Conservation (phyloP, 495 filamentous ascomycete species). For the Aspergillus taichungensis region DNA sequence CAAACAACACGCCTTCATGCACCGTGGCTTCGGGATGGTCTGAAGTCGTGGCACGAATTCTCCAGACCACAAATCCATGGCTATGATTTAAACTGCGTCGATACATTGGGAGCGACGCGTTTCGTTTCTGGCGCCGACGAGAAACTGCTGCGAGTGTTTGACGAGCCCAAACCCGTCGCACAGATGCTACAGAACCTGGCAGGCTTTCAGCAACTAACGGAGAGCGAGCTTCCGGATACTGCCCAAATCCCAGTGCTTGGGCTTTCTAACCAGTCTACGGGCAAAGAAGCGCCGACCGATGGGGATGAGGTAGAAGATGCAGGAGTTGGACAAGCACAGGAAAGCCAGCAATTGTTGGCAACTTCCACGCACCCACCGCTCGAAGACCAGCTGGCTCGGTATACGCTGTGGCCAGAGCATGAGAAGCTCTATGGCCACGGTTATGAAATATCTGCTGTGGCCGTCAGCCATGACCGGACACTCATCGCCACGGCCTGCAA, state of each 20-base stretch:
- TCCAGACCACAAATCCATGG: constrained; percentile 94
- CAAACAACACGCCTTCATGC: constrained; percentile 92
- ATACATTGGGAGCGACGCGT: constrained; percentile 54
- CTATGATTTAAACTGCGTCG: constrained; percentile 94
- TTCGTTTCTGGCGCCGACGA: constrained; percentile 98
- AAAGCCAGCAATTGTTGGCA: constrained; percentile 19
- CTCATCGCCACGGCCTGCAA: constrained; percentile 89
- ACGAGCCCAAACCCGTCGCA: constrained; percentile 78
- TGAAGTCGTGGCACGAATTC: constrained; percentile 83
- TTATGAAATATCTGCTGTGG: constrained; percentile 91
- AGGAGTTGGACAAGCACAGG: constrained; percentile 16
- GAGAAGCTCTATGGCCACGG: constrained; percentile 98
- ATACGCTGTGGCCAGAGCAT: constrained; percentile 90
- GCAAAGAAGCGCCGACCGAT: constrained; percentile 41
- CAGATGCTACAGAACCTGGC: constrained; percentile 60
- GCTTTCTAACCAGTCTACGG: constrained; percentile 88
- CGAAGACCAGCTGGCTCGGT: constrained; percentile 80
- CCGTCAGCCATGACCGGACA: constrained; percentile 62
- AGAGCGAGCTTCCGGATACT: constrained; percentile 62
- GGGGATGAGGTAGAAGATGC: constrained; percentile 35
- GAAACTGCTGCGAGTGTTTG: constrained; percentile 91
- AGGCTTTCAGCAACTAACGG: constrained; percentile 39
- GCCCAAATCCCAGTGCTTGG: constrained; percentile 92
- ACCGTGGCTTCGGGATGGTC: constrained; percentile 56
- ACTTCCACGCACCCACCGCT: constrained; percentile 62